phyloP scores from a whole-genome alignment of 1,284 basidiomycete genomes.

The Puccinia hordei region DNA sequence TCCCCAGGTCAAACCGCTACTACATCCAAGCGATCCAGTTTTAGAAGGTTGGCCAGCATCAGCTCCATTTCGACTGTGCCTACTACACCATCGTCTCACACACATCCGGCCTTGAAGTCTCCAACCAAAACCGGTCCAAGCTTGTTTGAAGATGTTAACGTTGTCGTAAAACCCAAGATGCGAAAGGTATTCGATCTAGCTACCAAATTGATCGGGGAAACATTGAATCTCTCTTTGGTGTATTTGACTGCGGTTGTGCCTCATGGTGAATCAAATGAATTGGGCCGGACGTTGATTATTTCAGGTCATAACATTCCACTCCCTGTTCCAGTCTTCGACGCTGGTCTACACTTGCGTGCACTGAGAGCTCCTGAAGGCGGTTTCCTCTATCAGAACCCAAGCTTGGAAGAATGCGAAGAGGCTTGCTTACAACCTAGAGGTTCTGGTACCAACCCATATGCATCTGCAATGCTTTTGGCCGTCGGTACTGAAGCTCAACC shows the following conservation, averaged over 20 bases:
- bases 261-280: slow-evolving; percentile 3
- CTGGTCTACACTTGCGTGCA: slow-evolving; percentile 55
- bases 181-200: slow-evolving; percentile 56
- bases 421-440: slow-evolving; percentile 22
- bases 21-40: background rate
- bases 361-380: slow-evolving; percentile 56
- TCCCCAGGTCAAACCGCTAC: background rate
- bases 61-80: slow-evolving; percentile 18
- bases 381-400: slow-evolving; percentile 55
- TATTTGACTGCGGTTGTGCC: slow-evolving; percentile 53
- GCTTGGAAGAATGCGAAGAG: slow-evolving; percentile 23
- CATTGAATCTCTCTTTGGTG: slow-evolving; percentile 55
- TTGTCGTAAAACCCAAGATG: slow-evolving; percentile 51
- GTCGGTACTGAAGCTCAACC: slow-evolving; percentile 52
- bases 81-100: slow-evolving; percentile 8
- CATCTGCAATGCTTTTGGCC: slow-evolving; percentile 55
- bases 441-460: slow-evolving; percentile 23
- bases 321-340: slow-evolving; percentile 55
- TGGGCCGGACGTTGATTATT: slow-evolving; percentile 51
- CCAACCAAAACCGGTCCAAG: slow-evolving; percentile 16
- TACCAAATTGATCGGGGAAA: slow-evolving; percentile 53
- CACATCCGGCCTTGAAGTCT: background rate
- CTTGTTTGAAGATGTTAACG: slow-evolving; percentile 32
- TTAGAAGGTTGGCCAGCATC: background rate
- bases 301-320: slow-evolving; percentile 54